Percentiles rank a stretch among this genome's conserved stretches.
Evolutionary conservation across 768 basidiomycete species (phyloP).

Genomic region (Auriscalpium orientale): DNA sequence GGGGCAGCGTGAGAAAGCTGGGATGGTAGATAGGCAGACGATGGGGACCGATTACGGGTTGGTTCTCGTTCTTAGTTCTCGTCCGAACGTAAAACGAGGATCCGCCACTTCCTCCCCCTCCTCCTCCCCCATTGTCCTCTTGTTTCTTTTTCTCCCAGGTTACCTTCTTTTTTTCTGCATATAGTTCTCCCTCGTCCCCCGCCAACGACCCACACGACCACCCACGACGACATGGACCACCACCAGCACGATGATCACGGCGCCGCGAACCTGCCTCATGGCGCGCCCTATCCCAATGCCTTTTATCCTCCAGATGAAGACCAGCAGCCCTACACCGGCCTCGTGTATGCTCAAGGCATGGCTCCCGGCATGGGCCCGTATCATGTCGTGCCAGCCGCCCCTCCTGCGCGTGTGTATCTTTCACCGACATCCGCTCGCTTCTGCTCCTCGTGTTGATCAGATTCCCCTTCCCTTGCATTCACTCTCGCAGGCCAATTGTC

Average conservation of each 20-base stretch:
- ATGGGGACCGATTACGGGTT: constrained; percentile 1
- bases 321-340: constrained; percentile 19
- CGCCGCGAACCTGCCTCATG: constrained; percentile 17
- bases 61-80: constrained; percentile 19
- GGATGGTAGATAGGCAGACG: not conserved
- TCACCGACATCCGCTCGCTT: constrained; percentile 25
- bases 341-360: constrained; percentile 37
- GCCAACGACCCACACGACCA: constrained; percentile 8
- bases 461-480: constrained; percentile 39
- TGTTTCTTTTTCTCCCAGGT: constrained; percentile 29
- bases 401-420: constrained; percentile 65
- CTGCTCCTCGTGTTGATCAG: constrained; percentile 54
- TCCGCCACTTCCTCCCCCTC: constrained; percentile 22
- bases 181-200: constrained; percentile 15
- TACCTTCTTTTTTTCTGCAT: constrained; percentile 15
- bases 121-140: constrained; percentile 19
- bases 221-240: constrained; percentile 24
- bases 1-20: constrained; percentile 2
- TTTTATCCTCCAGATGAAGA: constrained; percentile 29
- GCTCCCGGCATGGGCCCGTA: constrained; percentile 45
- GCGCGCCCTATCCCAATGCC: constrained; percentile 22
- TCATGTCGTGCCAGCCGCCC: constrained; percentile 45
- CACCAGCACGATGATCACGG: constrained; percentile 18
- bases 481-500: constrained; percentile 54
- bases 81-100: constrained; percentile 22